Evolutionary conservation across 352 stramenopile genomes (phyloP), one percentile per base, ranked within the genome.

Genomic region (Pseudoperonospora humuli): DNA sequence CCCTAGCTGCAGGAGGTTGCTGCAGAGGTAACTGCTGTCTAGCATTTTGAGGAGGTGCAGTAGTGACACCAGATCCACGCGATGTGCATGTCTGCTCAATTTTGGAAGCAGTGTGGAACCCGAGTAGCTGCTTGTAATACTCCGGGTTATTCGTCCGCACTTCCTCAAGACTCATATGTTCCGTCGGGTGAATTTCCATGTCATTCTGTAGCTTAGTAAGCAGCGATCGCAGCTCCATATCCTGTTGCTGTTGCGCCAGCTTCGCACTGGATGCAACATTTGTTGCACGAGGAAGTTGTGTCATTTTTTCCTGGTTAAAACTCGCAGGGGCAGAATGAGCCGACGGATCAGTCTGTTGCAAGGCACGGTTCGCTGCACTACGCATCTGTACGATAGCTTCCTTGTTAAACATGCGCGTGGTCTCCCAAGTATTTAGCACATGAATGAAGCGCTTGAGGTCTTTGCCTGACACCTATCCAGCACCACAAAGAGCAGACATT

Each of bases 161-260:
- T 71, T 93, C 75, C 47, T 93, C 81, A 21, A 93, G 62, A 40
- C 72, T 79, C 65, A 93, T 79, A 57, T 93, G 81, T 49, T 90
- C 69, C 1, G 78, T 88, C 33, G 81, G 81, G 47, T 93, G 81
- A 42, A 93, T 89, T 2, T 68, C 74, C 75, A 91, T 89, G 31
- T 93, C 81, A 34, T 90, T 93, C 56, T 93, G 81, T 19, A 93
- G 58, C 54, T 81, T 73, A n/a, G 77, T 89, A 15, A 93, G 61
- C 31, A 93, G 64, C 7, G 69, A 75, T 3, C 81, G 75, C 21
- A 93, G 60, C 52, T 87, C 78, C 72, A 89, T 76, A 41, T 93
- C 80, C 28, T 85, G 59, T 29, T 81, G 61, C 37, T 74, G 61
- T 20, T 69, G 46, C 2, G 35, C 26, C 18, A 53, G 37, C 29